These are phyloP conservation scores for Solanum megistacrolobum DNA, from an alignment of 257 asterid genomes.

Conservation along the genomic window DNA sequence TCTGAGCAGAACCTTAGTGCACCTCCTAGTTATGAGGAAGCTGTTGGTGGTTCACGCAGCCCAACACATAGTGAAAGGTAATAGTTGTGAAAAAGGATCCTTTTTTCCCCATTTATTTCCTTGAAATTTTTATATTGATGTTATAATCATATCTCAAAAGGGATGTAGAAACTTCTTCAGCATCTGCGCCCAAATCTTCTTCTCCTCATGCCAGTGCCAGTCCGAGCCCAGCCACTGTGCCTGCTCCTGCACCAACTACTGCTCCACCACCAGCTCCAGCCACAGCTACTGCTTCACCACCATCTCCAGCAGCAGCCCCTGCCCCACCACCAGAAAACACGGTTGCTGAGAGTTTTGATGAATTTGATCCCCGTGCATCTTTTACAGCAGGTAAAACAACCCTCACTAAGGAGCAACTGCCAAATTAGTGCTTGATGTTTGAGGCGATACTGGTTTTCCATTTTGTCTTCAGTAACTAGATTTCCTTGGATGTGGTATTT, in stretches of 20 bases:
- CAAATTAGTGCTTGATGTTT: not conserved
- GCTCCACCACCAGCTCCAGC: constrained; percentile 35
- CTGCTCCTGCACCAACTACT: constrained; percentile 7
- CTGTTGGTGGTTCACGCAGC: constrained; percentile 56
- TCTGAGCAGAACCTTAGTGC: constrained; percentile 66
- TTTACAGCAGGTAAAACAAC: constrained; percentile 62
- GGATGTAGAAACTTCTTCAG: constrained; percentile 59
- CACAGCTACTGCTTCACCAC: constrained; percentile 38
- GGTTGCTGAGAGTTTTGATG: constrained; percentile 67
- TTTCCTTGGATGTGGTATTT: not conserved
- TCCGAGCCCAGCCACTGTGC: constrained; percentile 31
- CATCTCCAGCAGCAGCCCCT: constrained; percentile 35
- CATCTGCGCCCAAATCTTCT: constrained; percentile 55
- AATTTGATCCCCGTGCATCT: constrained; percentile 89
- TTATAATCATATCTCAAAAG: constrained; percentile 26
- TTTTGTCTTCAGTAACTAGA: not conserved
- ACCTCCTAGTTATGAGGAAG: constrained; percentile 92
- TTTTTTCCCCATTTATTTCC: constrained; percentile 1
- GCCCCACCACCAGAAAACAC: constrained; percentile 24
- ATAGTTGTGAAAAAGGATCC: not conserved
- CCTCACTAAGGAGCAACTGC: not conserved
- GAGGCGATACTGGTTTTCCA: not conserved
- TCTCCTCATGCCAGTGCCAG: constrained; percentile 44
- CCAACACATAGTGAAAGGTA: constrained; percentile 75
- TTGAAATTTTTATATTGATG: constrained; percentile 6